Conservation (phyloP, 768 basidiomycete species). For the Asterophora parasitica region DNA sequence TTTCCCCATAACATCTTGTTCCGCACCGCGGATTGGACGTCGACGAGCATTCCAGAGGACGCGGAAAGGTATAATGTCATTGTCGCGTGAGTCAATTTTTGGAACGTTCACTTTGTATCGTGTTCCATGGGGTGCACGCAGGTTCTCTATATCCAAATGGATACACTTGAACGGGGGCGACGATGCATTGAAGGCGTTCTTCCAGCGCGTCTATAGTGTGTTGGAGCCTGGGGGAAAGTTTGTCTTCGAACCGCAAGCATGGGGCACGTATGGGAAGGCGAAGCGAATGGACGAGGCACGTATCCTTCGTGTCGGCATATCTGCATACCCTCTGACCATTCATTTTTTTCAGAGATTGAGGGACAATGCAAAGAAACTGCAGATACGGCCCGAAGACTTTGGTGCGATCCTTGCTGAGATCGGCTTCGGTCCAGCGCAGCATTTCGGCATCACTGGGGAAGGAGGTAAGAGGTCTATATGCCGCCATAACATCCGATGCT, state of each 20-base stretch:
- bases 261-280: conserved; percentile 81
- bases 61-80: conserved; percentile 68
- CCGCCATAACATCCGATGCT: conserved; percentile 1
- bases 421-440: conserved; percentile 52
- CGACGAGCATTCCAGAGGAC: conserved; percentile 50
- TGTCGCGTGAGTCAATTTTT: conserved; percentile 54
- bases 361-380: conserved; percentile 52
- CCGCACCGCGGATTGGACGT: conserved; percentile 70
- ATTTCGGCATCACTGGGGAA: conserved; percentile 54
- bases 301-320: not conserved
- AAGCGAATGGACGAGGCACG: conserved; percentile 58
- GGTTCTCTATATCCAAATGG: conserved; percentile 89
- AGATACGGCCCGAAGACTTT: conserved; percentile 64
- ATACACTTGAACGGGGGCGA: conserved; percentile 84
- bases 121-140: conserved; percentile 21
- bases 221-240: conserved; percentile 65
- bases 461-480: conserved; percentile 44
- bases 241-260: conserved; percentile 79
- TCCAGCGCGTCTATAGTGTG: conserved; percentile 51
- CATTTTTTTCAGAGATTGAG: conserved; percentile 40
- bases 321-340: not conserved
- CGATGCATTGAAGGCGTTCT: conserved; percentile 63
- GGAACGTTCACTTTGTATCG: not conserved
- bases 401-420: conserved; percentile 45
- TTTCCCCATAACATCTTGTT: conserved; percentile 85